phyloP scores from a whole-genome alignment of 2,329 filamentous ascomycete species.

The Colletotrichum tanaceti region DNA sequence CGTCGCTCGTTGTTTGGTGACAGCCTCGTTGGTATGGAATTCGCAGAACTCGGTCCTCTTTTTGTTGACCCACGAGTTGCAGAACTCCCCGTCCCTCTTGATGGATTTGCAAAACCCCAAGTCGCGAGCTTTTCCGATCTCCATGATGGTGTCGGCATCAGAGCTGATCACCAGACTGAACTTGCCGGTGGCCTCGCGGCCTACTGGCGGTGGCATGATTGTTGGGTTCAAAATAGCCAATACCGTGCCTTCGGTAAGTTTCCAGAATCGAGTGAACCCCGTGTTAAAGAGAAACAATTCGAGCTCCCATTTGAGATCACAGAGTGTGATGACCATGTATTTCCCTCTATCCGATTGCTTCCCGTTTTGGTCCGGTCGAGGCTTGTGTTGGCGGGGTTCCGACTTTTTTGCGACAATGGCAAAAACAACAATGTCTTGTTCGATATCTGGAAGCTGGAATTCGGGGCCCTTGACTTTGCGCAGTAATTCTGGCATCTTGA shows the following conservation, averaged over 20 bases:
- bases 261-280: constrained; percentile 94
- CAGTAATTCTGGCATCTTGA: constrained; percentile 83
- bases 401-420: constrained; percentile 91
- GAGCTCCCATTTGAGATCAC: constrained; percentile 89
- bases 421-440: constrained; percentile 90
- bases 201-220: constrained; percentile 86
- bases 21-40: constrained; percentile 86
- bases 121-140: constrained; percentile 86
- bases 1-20: constrained; percentile 73
- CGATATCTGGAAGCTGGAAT: constrained; percentile 83
- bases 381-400: constrained; percentile 73
- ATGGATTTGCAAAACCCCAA: constrained; percentile 88
- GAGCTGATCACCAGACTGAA: constrained; percentile 90
- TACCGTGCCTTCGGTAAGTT: constrained; percentile 89
- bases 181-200: constrained; percentile 79
- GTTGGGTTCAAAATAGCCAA: constrained; percentile 91
- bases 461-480: constrained; percentile 83
- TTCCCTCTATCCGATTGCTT: constrained; percentile 74
- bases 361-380: constrained; percentile 54
- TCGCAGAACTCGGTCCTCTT: constrained; percentile 92
- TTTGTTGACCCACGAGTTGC: constrained; percentile 86
- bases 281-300: constrained; percentile 93
- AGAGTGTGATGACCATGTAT: constrained; percentile 92
- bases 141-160: constrained; percentile 88
- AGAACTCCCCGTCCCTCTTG: constrained; percentile 85